Evolutionary conservation across 2,329 filamentous ascomycete species (phyloP), one percentile per base, ranked within the genome.

Genomic region (Diaporthe sp.): DNA sequence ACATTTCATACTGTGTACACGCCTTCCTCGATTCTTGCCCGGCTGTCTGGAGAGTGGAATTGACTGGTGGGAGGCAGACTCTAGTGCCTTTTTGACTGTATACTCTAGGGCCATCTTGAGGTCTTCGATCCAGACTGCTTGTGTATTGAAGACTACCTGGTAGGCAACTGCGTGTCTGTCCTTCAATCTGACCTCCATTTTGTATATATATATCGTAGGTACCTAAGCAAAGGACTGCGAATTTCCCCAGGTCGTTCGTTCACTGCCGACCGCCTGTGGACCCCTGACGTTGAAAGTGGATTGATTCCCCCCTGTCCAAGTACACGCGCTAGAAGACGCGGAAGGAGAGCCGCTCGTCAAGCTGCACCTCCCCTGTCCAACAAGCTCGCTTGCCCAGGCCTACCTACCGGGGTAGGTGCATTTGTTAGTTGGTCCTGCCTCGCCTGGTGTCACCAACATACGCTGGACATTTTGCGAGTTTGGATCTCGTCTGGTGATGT

Each of bases 311-410:
- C 45, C 45, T 52, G 64, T 52, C 35, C 30, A 19, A 6, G n/a
- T 40, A 12, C 12, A 19, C 64, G 30, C 64, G 45, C 64, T 67
- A 67, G 64, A 68, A 40, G 25, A 8, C 64, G 64, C 64, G 64
- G 64, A 52, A 52, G 64, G 33, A 22, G 64, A 68, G 64, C 64
- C 64, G 64, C 64, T 68, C 33, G n/a, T 28, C 64, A 38, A 67
- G 33, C 47, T 54, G 64, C 64, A 54, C 47, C 47, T 68, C 33
- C 47, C 64, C 64, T 54, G 47, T 40, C 33, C 22, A 68, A 54
- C 64, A 54, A 38, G 19, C n/a, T 28, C 4, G 64, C 64, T 40
- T 68, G 33, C 22, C 47, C 47, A 30, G 33, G 47, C 47, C 6
- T 10, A 40, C 45, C n/a, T 54, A 17, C 64, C n/a, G 47, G 64